These are phyloP conservation scores for Candolleomyces eurysporus DNA, from an alignment of 768 basidiomycete genomes.

Conservation along the genomic window DNA sequence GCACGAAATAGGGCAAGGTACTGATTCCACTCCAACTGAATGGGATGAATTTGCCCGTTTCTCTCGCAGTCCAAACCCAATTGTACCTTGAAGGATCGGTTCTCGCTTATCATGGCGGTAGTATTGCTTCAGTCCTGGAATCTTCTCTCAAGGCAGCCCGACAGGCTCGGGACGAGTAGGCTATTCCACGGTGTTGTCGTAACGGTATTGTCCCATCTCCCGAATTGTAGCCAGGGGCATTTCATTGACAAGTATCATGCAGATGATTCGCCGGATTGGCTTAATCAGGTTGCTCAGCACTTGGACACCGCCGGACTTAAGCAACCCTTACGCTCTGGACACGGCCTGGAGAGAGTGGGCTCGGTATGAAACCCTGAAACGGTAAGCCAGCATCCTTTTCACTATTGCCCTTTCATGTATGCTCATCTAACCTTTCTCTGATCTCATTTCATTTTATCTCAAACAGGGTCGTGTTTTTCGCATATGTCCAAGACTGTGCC, in stretches of 20 bases:
- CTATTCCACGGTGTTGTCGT: slow-evolving; percentile 63
- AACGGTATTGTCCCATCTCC: slow-evolving; percentile 36
- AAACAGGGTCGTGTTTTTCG: slow-evolving; percentile 43
- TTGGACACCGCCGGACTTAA: slow-evolving; percentile 44
- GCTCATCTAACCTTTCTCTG: slow-evolving; percentile 7
- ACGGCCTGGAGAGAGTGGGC: slow-evolving; percentile 57
- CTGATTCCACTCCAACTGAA: slow-evolving; percentile 1
- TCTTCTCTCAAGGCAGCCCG: slow-evolving; percentile 48
- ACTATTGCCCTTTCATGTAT: slow-evolving; percentile 6
- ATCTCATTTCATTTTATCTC: background rate
- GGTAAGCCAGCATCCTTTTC: slow-evolving; percentile 30
- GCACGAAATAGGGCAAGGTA: background rate
- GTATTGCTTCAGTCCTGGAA: slow-evolving; percentile 59
- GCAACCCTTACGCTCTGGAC: slow-evolving; percentile 34
- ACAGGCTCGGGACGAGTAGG: slow-evolving; percentile 46
- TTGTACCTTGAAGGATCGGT: slow-evolving; percentile 33
- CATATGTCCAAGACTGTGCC: slow-evolving; percentile 57
- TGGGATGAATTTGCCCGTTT: background rate
- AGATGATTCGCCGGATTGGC: slow-evolving; percentile 49
- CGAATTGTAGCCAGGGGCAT: background rate
- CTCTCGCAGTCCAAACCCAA: slow-evolving; percentile 35
- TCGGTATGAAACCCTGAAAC: slow-evolving; percentile 53
- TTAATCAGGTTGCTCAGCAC: slow-evolving; percentile 40
- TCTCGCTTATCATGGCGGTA: slow-evolving; percentile 44
- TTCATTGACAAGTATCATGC: background rate